These are phyloP conservation scores for Cornus kousa DNA, from an alignment of 148 eudicot genomes.

Conservation along the genomic window DNA sequence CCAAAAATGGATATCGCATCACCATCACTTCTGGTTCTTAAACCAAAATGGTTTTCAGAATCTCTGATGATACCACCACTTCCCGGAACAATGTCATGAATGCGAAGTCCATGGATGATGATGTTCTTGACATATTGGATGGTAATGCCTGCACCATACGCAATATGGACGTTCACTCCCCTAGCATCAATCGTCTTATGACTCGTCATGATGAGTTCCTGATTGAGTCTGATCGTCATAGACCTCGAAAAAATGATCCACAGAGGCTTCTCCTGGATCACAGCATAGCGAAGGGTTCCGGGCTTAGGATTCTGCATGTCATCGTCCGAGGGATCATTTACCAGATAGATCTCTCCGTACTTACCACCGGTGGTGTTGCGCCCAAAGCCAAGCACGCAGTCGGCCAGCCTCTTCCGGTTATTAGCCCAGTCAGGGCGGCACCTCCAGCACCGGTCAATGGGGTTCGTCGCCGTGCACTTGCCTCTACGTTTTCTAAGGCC, in stretches of 20 bases:
- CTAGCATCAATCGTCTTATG: slow-evolving; percentile 74
- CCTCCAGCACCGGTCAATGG: slow-evolving; percentile 43
- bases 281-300: slow-evolving; percentile 65
- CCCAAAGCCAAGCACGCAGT: slow-evolving; percentile 62
- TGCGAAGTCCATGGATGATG: slow-evolving; percentile 61
- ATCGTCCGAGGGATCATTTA: slow-evolving; percentile 49
- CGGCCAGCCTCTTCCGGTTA: slow-evolving; percentile 47
- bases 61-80: slow-evolving; percentile 50
- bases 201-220: slow-evolving; percentile 48
- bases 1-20: slow-evolving; percentile 59
- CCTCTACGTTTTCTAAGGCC: slow-evolving; percentile 25
- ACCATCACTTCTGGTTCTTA: slow-evolving; percentile 55
- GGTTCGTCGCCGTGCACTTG: slow-evolving; percentile 36
- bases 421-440: slow-evolving; percentile 52
- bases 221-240: slow-evolving; percentile 47
- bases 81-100: slow-evolving; percentile 42
- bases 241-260: slow-evolving; percentile 59
- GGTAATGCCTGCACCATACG: slow-evolving; percentile 51
- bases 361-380: slow-evolving; percentile 62
- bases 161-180: slow-evolving; percentile 50
- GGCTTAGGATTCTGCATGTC: slow-evolving; percentile 46
- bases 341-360: slow-evolving; percentile 48
- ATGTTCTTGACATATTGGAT: slow-evolving; percentile 51
- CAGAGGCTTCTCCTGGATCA: slow-evolving; percentile 50
- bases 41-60: slow-evolving; percentile 44